These are phyloP conservation scores for Torrubiella hemipterigena DNA, from an alignment of 2,329 filamentous ascomycete species.

Conservation along the genomic window DNA sequence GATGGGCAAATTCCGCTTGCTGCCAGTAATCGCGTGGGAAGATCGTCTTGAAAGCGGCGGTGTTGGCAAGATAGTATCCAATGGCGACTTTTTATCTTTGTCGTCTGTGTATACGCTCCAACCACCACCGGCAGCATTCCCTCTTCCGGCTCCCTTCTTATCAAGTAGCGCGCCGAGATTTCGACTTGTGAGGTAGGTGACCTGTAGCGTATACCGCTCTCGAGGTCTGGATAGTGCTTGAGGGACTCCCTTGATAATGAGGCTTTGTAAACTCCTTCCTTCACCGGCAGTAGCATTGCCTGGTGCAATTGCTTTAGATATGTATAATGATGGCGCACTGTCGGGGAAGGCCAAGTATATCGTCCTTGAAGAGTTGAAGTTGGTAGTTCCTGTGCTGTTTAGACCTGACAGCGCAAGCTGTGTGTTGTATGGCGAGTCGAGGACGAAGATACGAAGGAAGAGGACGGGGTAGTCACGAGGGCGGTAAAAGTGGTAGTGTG, in stretches of 20 bases:
- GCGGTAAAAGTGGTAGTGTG: slow-evolving; percentile 71
- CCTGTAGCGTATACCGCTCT: slow-evolving; percentile 56
- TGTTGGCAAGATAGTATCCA: slow-evolving; percentile 38
- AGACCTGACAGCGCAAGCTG: slow-evolving; percentile 30
- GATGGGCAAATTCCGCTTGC: slow-evolving; percentile 15
- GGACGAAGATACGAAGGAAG: slow-evolving; percentile 65
- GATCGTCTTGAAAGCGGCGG: slow-evolving; percentile 28
- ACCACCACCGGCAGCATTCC: slow-evolving; percentile 61
- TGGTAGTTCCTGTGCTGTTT: slow-evolving; percentile 22
- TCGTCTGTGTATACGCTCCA: slow-evolving; percentile 71
- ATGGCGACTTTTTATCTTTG: slow-evolving; percentile 37
- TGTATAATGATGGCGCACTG: slow-evolving; percentile 63
- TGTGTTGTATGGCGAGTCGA: slow-evolving; percentile 71
- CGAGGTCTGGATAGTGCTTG: slow-evolving; percentile 69
- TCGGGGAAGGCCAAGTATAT: slow-evolving; percentile 77
- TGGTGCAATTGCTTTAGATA: slow-evolving; percentile 37
- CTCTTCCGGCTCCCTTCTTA: slow-evolving; percentile 55
- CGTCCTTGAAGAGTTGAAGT: slow-evolving; percentile 54
- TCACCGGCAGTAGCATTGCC: slow-evolving; percentile 34
- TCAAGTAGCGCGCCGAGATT: slow-evolving; percentile 60
- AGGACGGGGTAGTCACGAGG: slow-evolving; percentile 57
- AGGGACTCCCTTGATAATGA: slow-evolving; percentile 69
- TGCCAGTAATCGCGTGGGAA: slow-evolving; percentile 14
- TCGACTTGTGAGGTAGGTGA: slow-evolving; percentile 57
- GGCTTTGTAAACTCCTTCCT: slow-evolving; percentile 50